A percentile compares a stretch with the other conserved stretches of the same genome.
These are phyloP conservation scores for Axilococcus clingmanii DNA, from an alignment of 139 green algal species.

Conservation along the genomic window DNA sequence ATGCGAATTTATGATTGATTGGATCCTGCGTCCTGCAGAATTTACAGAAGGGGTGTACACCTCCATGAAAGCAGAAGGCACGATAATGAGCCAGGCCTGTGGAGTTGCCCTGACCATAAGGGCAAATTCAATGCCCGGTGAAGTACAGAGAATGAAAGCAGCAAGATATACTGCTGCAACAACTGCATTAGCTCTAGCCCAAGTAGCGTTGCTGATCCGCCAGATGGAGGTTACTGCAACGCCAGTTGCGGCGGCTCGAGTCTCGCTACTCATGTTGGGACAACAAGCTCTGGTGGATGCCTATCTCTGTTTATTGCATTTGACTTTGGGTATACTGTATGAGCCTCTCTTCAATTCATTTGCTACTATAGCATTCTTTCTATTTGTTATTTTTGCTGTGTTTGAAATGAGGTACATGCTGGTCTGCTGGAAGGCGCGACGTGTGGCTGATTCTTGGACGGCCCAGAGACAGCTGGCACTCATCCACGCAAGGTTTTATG, in stretches of 20 bases:
- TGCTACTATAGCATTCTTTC: slow-evolving; percentile 59
- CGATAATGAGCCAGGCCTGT: too few relatives aligned
- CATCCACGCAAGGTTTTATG: slow-evolving; percentile 82
- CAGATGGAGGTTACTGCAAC: slow-evolving; percentile 62
- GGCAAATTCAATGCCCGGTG: too few relatives aligned
- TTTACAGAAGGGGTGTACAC: too few relatives aligned
- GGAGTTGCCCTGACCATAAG: too few relatives aligned
- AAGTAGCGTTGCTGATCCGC: slow-evolving; percentile 51
- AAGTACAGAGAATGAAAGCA: neutral
- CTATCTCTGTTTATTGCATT: slow-evolving; percentile 79
- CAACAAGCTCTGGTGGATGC: slow-evolving; percentile 78
- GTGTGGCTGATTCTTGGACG: slow-evolving; percentile 40
- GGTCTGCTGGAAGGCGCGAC: slow-evolving; percentile 61
- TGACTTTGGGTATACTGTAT: slow-evolving; percentile 74
- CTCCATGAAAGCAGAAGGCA: too few relatives aligned
- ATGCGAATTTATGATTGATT: too few relatives aligned
- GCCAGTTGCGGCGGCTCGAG: slow-evolving; percentile 27
- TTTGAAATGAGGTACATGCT: slow-evolving; percentile 84
- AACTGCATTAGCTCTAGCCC: slow-evolving; percentile 7
- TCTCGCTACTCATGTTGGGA: slow-evolving; percentile 63
- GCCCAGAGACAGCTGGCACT: slow-evolving; percentile 59
- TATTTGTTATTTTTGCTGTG: slow-evolving; percentile 80
- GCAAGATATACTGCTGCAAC: neutral
- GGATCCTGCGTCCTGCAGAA: too few relatives aligned
- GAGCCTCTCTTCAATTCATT: slow-evolving; percentile 76